A percentile compares a stretch with the other conserved stretches of the same genome.
phyloP scores from a whole-genome alignment of 352 stramenopile species.

The Detonula confervacea region DNA sequence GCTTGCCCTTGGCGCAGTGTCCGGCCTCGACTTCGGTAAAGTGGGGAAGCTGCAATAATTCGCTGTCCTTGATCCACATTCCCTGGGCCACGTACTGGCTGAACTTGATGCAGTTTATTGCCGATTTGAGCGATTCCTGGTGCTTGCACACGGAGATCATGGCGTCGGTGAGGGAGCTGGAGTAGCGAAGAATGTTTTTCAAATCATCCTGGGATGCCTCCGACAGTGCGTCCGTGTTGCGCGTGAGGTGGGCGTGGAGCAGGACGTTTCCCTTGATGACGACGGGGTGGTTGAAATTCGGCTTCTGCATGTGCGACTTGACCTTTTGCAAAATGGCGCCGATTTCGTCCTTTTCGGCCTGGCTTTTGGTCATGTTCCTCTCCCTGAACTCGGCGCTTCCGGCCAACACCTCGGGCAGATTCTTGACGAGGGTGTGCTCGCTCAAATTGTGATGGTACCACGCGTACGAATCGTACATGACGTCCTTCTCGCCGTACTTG shows the following conservation, averaged over 20 bases:
- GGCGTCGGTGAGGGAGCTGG: constrained; percentile 95
- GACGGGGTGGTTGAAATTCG: constrained; percentile 86
- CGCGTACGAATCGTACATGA: constrained; percentile 99
- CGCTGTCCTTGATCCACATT: constrained; percentile 91
- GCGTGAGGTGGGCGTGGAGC: constrained; percentile 94
- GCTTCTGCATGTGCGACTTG: constrained; percentile 87
- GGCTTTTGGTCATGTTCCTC: constrained; percentile 77
- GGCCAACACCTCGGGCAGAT: constrained; percentile 92
- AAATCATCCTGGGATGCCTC: constrained; percentile 88
- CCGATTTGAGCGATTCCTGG: constrained; percentile 94
- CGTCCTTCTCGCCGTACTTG: constrained; percentile 99
- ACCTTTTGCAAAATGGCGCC: constrained; percentile 71
- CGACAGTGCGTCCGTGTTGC: constrained; percentile 82
- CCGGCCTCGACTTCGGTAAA: constrained; percentile 90
- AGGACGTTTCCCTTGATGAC: constrained; percentile 90
- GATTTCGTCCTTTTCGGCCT: constrained; percentile 72
- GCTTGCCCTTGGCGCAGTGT: constrained; percentile 91
- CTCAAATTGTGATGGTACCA: constrained; percentile 98
- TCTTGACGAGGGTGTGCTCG: constrained; percentile 93
- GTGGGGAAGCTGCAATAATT: constrained; percentile 85
- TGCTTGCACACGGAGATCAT: constrained; percentile 98
- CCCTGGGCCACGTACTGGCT: constrained; percentile 96
- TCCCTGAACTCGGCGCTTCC: constrained; percentile 85
- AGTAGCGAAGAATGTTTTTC: constrained; percentile 94
- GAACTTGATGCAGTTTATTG: constrained; percentile 96